Evolutionary conservation across 1,284 basidiomycete species (phyloP).

Genomic region (Somion occarium): DNA sequence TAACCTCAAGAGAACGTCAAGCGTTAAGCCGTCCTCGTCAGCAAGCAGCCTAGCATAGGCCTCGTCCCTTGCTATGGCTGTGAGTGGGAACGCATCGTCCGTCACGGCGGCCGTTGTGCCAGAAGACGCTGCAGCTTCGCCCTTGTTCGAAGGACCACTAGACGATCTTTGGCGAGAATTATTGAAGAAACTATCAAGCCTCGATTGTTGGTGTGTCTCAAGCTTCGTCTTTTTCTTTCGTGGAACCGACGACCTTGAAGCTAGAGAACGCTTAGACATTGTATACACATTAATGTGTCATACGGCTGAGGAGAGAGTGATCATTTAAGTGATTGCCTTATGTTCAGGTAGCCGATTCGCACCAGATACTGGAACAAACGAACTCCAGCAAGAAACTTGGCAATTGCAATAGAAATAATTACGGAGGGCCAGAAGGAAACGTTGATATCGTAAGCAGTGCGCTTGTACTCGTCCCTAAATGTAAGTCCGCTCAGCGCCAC

Average conservation of each 20-base stretch:
- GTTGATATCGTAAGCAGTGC: constrained; percentile 2
- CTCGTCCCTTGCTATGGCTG: constrained; percentile 15
- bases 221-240: constrained; percentile 24
- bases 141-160: background rate
- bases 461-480: background rate
- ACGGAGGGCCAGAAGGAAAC: too few species aligned
- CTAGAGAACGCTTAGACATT: constrained; percentile 26
- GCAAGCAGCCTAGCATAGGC: constrained; percentile 23
- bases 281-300: too few species aligned
- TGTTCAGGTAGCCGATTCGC: too few species aligned
- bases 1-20: constrained; percentile 19
- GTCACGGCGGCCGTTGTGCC: background rate
- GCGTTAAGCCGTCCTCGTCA: constrained; percentile 22
- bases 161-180: background rate
- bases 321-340: too few species aligned
- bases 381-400: too few species aligned
- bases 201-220: constrained; percentile 19
- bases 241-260: constrained; percentile 19
- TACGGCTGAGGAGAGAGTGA: too few species aligned
- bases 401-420: too few species aligned
- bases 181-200: constrained; percentile 27
- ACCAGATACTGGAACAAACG: too few species aligned
- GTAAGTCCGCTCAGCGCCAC: constrained; percentile 1
- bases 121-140: background rate
- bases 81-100: background rate